Conservation (phyloP, 768 basidiomycete species). For the Termitomyces sp. region DNA sequence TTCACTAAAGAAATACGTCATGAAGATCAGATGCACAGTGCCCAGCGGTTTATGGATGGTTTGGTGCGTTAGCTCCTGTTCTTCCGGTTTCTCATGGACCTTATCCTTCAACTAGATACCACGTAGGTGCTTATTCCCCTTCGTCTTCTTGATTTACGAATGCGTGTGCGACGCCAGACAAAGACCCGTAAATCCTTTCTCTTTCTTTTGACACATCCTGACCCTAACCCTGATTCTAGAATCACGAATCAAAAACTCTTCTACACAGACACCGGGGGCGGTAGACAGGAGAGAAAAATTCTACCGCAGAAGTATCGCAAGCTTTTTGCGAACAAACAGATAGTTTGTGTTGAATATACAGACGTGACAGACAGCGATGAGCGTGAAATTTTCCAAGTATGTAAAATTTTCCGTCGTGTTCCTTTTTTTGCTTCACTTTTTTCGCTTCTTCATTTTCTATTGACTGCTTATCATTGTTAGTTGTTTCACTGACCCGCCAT, state of each 20-base stretch:
- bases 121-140: conserved; percentile 13
- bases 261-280: conserved; percentile 33
- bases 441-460: neutral
- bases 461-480: neutral
- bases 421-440: neutral
- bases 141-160: conserved; percentile 29
- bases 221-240: conserved; percentile 1
- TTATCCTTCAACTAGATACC: conserved; percentile 5
- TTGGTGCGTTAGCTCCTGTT: conserved; percentile 11
- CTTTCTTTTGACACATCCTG: neutral
- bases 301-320: conserved; percentile 55
- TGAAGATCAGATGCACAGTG: conserved; percentile 62
- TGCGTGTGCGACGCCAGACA: conserved; percentile 21
- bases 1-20: neutral
- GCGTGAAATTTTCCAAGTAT: conserved; percentile 73
- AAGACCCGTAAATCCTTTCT: conserved; percentile 14
- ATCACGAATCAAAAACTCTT: conserved; percentile 47
- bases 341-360: conserved; percentile 78
- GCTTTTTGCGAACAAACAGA: conserved; percentile 70
- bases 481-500: neutral
- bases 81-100: neutral
- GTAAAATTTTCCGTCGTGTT: neutral
- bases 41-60: conserved; percentile 21
- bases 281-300: conserved; percentile 3
- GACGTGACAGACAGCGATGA: conserved; percentile 54